Evolutionary conservation across 805 yeast genomes (phyloP), one percentile per base, ranked within the genome.

Genomic region (Lipomyces lipofer): DNA sequence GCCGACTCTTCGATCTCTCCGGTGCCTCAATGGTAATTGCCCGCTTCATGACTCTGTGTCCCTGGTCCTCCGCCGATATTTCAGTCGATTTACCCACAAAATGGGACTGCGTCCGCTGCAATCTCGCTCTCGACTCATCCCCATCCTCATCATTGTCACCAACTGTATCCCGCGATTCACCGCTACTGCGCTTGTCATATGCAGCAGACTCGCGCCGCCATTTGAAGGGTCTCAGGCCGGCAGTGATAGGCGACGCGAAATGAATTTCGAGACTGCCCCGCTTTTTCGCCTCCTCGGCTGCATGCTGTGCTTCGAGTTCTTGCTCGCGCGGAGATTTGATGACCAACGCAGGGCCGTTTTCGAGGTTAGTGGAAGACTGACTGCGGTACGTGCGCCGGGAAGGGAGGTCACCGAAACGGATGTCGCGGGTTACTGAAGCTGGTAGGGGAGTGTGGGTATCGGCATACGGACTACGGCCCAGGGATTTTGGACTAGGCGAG

Each of bases 261-360:
- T 49, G 52, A 25, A 42, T 49, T n/a, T 53, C 58, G 12, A 46
- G 30, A 12, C 13, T 55, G 71, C 77, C 47, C 58, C 56, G 49
- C 12, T 21, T 4, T 73, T 54, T 36, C 17, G 64, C 52, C 12
- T 53, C 51, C 22, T 35, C 53, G 13, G 45, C 57, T 9, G 50
- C 59, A 21, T 47, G 61, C 43, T 60, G 64, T 2, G 51, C 63
- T 22, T 65, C 69, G 10, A 50, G 49, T 28, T 65, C 69, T 12
- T 59, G 61, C 52, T 85, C 95, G 17, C 85, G 80, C 1, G 98
- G 96, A 0, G 94, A 84, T 56, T 78, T 78, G 42, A 90, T 85
- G 6, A 85, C 81, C 32, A 89, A 70, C 0, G 92, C 90, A 3
- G 92, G 94, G 0, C 92, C 95, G 33, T 84, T 96, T 70, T 73